Evolutionary conservation across 805 yeast species (phyloP), one percentile per base, ranked within the genome.

Genomic region (Candida andamanensis): DNA sequence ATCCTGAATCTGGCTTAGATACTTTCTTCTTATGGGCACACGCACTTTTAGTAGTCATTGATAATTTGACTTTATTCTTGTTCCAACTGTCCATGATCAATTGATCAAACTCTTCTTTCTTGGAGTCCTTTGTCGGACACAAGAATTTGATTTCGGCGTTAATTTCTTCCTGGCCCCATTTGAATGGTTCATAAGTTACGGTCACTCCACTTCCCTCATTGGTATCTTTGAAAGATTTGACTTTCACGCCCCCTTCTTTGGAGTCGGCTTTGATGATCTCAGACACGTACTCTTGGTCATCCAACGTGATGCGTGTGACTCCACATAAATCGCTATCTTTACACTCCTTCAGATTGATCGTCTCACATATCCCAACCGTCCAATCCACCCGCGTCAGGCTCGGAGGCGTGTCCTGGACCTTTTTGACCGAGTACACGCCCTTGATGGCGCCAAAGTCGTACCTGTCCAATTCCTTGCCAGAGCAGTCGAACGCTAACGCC

Each of bases 301-400:
- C 78, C 13, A 78, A 41, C 10, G 58, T 51, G 4, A 84, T 68
- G 8, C 62, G 47, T 15, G 82, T 78, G 12, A 82, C 49, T 2
- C 95, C 95, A 56, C 98, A 90, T 6, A 89, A 53, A 42, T 83
- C 84, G 1, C 89, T 75, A 40, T 80, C 78, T 28, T 61, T 60
- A 57, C 97, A 89, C 17, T 66, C 67, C 7, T 67, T 60, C 17
- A 45, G 49, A 19, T 56, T 52, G n/a, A 69, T 52, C 1, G 72
- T 60, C 28, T 74, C 77, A 59, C 95, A 85, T 6, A 86, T 63
- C 30, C 85, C 81, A 22, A 89, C 41, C 47, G 69, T 76, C 89
- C 95, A 85, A 3, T 74, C 67, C 20, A 67, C 56, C 30, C 62
- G 69, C 2, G 83, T 74, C 19, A 55, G 58, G 9, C 90, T 73